Percentiles rank a stretch among this genome's conserved stretches.
Evolutionary conservation across 306 rosid species (phyloP).

Genomic region (Rosa lucieae): DNA sequence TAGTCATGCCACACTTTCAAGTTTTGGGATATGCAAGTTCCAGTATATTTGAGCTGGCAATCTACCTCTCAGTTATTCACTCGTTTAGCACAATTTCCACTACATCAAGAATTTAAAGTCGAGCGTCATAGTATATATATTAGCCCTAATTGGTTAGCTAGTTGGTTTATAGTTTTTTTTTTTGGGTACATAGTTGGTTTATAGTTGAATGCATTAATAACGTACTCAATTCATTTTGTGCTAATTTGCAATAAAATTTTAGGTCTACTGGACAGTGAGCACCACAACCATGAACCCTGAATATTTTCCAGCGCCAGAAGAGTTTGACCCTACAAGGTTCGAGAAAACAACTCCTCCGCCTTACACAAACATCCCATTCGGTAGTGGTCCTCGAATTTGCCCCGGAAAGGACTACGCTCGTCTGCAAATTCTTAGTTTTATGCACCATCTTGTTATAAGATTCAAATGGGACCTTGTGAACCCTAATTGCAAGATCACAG

Average conservation of each 20-base stretch:
- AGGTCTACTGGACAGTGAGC: constrained; percentile 44
- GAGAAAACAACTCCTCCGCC: constrained; percentile 44
- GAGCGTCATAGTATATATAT: too few species aligned
- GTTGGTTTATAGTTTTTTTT: too few species aligned
- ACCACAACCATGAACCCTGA: constrained; percentile 47
- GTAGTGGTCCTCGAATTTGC: constrained; percentile 63
- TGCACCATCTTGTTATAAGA: constrained; percentile 46
- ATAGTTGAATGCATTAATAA: neutral
- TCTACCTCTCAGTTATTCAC: too few species aligned
- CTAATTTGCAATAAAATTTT: neutral
- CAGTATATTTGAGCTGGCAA: too few species aligned
- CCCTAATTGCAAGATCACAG: constrained; percentile 43
- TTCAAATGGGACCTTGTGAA: constrained; percentile 48
- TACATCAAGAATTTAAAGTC: too few species aligned
- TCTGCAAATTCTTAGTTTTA: constrained; percentile 43
- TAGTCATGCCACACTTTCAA: too few species aligned
- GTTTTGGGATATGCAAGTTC: too few species aligned
- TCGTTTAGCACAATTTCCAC: too few species aligned
- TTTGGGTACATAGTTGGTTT: too few species aligned
- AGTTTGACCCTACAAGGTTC: constrained; percentile 49
- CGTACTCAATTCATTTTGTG: neutral
- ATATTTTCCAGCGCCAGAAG: constrained; percentile 39
- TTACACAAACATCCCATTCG: constrained; percentile 48
- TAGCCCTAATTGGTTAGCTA: neutral
- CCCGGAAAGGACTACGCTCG: constrained; percentile 58